Evolutionary conservation across 805 yeast species (phyloP), one percentile per base, ranked within the genome.

Genomic region (Hanseniaspora jakobsenii): DNA sequence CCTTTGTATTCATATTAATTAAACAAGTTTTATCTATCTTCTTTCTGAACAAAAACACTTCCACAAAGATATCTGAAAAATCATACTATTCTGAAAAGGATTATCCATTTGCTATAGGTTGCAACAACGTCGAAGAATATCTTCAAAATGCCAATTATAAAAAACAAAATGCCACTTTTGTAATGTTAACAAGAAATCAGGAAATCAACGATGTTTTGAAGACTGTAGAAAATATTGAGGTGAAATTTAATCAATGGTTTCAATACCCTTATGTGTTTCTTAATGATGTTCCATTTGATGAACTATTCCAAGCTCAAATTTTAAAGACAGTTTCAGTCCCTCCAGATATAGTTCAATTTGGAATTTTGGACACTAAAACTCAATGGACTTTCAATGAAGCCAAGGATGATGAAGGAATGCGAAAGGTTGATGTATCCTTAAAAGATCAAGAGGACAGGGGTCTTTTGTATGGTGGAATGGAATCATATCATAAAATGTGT

Each of bases 401-500:
- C 23, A 31, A 35, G 10, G 2, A 28, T 17, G 16, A 8, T 5
- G 22, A 42, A 10, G 27, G 19, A 16, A 34, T 26, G 5, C n/a
- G 9, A 10, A 36, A 42, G 16, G 35, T 42, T 4, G 54, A 67
- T 23, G 86, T 82, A 56, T 66, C 67, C 13, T 69, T 87, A 12
- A 71, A 77, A 31, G 63, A 66, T 14, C 95, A 87, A 59, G 94
- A 93, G 24, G 95, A 87, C 61, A 63, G 85, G 29, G 77, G 76
- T 1, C 77, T 89, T 48, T 71, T 83, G 72, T 87, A 91, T 59
- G 97, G 95, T 0, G 77, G 75, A 48, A 61, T 77, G 67, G 78
- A 72, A 40, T 75, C 89, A 5, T 91, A 89, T 57, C 96, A 89
- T 60, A 80, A 81, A 56, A 89, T 89, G 97, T 89, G 97, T 59